Percentiles rank a stretch among this genome's conserved stretches.
Conservation (phyloP, 768 basidiomycete species). For the Kwoniella newhampshirensis region DNA sequence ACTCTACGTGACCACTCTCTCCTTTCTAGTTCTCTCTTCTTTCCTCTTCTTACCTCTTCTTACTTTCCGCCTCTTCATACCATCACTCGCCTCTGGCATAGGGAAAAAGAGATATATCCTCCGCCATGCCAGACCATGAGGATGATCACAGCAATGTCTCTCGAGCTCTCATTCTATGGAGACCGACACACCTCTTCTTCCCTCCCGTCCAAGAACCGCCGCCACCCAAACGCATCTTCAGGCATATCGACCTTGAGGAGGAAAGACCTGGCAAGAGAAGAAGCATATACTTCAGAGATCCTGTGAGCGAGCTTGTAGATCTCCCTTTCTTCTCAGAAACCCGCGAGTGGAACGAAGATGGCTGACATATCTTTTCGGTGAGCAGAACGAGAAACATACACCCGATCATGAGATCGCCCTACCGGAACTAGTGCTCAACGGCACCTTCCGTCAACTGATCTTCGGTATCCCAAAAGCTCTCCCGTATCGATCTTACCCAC, state of each 20-base stretch:
- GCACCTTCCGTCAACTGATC: constrained; percentile 14
- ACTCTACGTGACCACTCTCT: neutral
- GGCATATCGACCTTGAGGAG: constrained; percentile 7
- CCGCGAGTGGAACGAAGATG: too few species aligned
- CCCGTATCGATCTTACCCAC: too few species aligned
- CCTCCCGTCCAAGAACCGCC: constrained; percentile 19
- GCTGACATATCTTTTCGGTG: too few species aligned
- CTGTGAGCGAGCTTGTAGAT: too few species aligned
- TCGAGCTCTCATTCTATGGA: constrained; percentile 11
- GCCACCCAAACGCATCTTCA: constrained; percentile 11
- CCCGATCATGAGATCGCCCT: constrained; percentile 8
- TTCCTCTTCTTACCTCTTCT: constrained; percentile 8
- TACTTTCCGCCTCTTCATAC: neutral
- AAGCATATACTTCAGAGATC: too few species aligned
- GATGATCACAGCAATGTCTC: neutral
- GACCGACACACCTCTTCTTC: constrained; percentile 12
- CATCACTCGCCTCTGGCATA: too few species aligned
- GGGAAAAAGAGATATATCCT: too few species aligned
- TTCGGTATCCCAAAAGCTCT: too few species aligned
- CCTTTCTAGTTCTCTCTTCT: neutral
- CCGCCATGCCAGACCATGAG: neutral
- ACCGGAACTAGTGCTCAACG: constrained; percentile 10
- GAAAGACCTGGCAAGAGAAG: neutral
- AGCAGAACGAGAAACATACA: constrained; percentile 2
- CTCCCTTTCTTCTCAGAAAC: too few species aligned